Conservation (phyloP, 164 flowering plant species). For the Chimonanthus praecox region DNA sequence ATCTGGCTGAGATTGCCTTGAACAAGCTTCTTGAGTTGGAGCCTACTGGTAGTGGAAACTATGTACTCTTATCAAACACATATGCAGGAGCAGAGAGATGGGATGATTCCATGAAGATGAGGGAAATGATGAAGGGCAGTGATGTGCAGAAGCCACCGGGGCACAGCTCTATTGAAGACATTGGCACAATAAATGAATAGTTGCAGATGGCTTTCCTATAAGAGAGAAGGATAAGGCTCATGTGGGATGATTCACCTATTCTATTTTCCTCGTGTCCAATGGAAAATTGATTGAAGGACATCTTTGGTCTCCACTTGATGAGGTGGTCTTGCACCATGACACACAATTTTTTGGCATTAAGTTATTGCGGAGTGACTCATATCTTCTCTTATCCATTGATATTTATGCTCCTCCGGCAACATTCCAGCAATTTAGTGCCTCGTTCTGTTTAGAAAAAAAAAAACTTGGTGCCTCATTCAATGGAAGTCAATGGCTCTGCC, state of each 20-base stretch:
- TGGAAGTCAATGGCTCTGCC: no score
- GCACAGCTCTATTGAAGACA: slow-evolving; percentile 45
- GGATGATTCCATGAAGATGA: slow-evolving; percentile 43
- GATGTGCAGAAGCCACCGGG: slow-evolving; percentile 51
- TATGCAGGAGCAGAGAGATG: slow-evolving; percentile 62
- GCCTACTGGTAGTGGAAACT: slow-evolving; percentile 51
- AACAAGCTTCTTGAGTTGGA: slow-evolving; percentile 52
- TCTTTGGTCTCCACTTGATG: neutral
- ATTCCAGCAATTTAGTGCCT: no score
- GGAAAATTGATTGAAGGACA: neutral
- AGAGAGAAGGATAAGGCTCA: neutral
- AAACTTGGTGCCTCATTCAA: no score
- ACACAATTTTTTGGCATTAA: neutral
- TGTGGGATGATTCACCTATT: neutral
- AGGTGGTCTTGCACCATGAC: neutral
- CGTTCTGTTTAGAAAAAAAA: no score
- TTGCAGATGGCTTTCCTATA: neutral
- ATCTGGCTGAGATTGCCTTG: slow-evolving; percentile 45
- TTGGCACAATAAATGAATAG: slow-evolving; percentile 2
- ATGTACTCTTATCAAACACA: slow-evolving; percentile 49
- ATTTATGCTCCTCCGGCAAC: no score
- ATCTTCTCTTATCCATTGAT: no score
- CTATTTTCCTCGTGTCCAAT: neutral
- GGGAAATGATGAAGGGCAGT: slow-evolving; percentile 42
- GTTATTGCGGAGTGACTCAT: no score